Evolutionary conservation across 1,284 basidiomycete species (phyloP).

Genomic region (Termitomyces sp.): DNA sequence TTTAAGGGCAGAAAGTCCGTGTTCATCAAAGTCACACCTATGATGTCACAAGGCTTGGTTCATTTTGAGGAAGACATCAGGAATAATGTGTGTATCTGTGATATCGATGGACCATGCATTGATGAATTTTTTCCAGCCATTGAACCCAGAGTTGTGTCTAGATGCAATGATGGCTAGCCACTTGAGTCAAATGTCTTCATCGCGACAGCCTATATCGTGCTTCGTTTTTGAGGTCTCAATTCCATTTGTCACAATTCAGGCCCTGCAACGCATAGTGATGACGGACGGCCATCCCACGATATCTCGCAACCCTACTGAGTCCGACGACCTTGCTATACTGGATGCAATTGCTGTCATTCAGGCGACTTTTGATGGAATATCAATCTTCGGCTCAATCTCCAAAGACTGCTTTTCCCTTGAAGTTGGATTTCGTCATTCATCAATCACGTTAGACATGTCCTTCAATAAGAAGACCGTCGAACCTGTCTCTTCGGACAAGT

Average conservation of each 20-base stretch:
- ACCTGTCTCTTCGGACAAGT: conserved; percentile 18
- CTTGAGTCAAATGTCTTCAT: conserved; percentile 26
- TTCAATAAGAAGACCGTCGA: conserved; percentile 26
- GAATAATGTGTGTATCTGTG: conserved; percentile 30
- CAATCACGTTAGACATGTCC: conserved; percentile 23
- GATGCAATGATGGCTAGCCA: conserved; percentile 41
- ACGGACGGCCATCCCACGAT: conserved; percentile 22
- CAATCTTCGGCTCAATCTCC: conserved; percentile 16
- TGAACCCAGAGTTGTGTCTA: conserved; percentile 41
- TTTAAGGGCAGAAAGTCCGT: conserved; percentile 30
- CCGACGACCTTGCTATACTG: conserved; percentile 22
- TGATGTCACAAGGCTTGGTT: conserved; percentile 33
- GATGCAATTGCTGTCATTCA: conserved; percentile 28
- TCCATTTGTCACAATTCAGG: conserved; percentile 26
- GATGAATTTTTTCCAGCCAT: conserved; percentile 24
- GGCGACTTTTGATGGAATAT: conserved; percentile 19
- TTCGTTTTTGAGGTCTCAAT: conserved; percentile 30
- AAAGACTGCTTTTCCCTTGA: conserved; percentile 12
- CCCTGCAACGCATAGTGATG: conserved; percentile 34
- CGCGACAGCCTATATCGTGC: conserved; percentile 13
- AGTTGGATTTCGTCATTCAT: conserved; percentile 17
- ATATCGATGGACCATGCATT: not conserved
- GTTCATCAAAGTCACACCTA: conserved; percentile 39
- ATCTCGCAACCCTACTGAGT: conserved; percentile 15
- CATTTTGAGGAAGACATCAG: conserved; percentile 39